Base-by-base conservation (phyloP, 768 basidiomycete species). In the Suillus tomentosus region DNA sequence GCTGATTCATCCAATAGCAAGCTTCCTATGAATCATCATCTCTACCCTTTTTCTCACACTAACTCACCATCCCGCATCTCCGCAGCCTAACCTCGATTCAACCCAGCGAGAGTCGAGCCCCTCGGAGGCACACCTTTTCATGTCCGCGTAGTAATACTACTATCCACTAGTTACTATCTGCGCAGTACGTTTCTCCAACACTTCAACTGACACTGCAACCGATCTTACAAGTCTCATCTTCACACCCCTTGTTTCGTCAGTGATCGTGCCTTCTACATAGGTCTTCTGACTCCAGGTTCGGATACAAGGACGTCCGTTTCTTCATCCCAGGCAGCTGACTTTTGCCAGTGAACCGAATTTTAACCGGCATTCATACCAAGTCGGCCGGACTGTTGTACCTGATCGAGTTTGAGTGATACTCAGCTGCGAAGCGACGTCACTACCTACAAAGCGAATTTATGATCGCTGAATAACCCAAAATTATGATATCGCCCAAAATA, bases 401-500 rank as follows among this genome's bases (percentile, higher is more conserved):
- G 75, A 76, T 74, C 73, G 67, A 65, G 60, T 60, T 48, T 56
- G 34, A 36, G 43, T 60, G 10, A 66, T 64, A 11, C 42, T 36
- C 31, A 31, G 31, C 63, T 31, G 24, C 50, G 50, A 75, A 69
- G 69, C 73, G 69, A 76, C 63, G 71, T 67, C 73, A 63, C 56
- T 8, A 3, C 31, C 47, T 48, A 5, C 37, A 39, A 14, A 39
- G 4, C 55, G 37, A 36, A 37, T 31, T 55, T 55, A 55, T 60
- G 62, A 71, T 70, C 63, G 56, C 61, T 67, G 54, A 13, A 53
- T 62, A 62, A 69, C 64, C 66, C 67, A 72, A 67, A 64, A 61
- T 69, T 74, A 76, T 71, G 67, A 60, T 55, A 65, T 65, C 9
- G 61, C 73, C 74, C 73, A 74, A 76, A 76, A 74, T 74, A 74